Base-by-base conservation (phyloP, 2,329 filamentous ascomycete genomes). In the Ascocoryne sarcoides region DNA sequence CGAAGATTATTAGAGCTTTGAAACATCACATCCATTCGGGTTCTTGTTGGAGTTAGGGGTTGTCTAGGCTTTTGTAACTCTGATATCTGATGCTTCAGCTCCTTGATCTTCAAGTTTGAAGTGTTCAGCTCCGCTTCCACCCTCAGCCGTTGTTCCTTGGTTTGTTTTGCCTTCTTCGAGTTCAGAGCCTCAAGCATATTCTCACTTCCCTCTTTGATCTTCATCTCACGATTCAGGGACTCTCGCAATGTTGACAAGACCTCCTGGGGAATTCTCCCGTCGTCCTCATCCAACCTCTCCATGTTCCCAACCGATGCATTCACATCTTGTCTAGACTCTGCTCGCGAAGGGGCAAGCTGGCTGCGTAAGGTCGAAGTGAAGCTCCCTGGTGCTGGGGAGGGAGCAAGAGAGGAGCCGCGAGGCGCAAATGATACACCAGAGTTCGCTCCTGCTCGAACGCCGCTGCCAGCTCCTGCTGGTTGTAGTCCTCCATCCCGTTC, bases 131-230 rank as follows among this genome's bases (percentile, higher is more conserved):
- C 92, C 36, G 84, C 83, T 66, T 98, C 85, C 19, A 89, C 84
- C 53, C 76, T 74, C 45, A 75, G 69, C 32, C 85, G 76, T 59
- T 90, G 85, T 45, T 90, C 90, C 60, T 89, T 93, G 48, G 84
- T 84, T 61, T 96, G 90, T 65, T 96, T 98, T 33, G 86, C 83
- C 62, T 94, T 95, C 65, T 98, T 98, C 32, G 80, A 76, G 61
- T 95, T 87, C 50, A 98, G 67, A 10, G 92, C 92, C 66, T 98
- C 92, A 29, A 98, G 71, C 76, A 98, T 81, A 60, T 98, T 98
- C 68, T 98, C 92, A 43, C 90, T 95, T 15, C 92, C 92, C 55
- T 90, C 84, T 63, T 94, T 95, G 60, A 98, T 96, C 70, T 96
- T 96, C 66, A 89, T 81, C 66, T 98, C 93, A 56, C 93, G 90